Conservation (phyloP, 139 green algal species). For the Micractinium sp. region DNA sequence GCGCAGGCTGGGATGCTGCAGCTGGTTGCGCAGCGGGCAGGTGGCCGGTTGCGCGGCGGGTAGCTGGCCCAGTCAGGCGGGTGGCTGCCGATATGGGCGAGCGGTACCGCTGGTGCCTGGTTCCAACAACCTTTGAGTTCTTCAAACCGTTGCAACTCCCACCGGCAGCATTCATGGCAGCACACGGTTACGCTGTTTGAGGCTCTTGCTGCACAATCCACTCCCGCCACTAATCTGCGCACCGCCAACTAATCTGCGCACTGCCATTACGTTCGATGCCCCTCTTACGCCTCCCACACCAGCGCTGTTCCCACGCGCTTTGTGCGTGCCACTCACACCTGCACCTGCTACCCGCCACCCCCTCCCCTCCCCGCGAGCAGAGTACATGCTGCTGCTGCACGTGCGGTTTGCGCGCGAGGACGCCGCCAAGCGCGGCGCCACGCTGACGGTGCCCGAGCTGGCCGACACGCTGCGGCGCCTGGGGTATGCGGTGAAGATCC, state of each 20-base stretch:
- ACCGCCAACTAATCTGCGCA: too few relatives aligned
- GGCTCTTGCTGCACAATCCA: too few relatives aligned
- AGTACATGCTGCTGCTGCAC: conserved; percentile 53
- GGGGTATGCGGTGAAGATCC: conserved; percentile 53
- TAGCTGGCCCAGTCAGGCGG: not conserved
- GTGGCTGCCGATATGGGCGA: too few relatives aligned
- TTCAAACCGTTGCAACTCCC: too few relatives aligned
- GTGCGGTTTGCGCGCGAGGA: conserved; percentile 40
- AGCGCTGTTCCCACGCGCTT: not conserved
- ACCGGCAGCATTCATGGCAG: too few relatives aligned
- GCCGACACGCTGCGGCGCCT: conserved; percentile 49
- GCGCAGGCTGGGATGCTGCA: not conserved
- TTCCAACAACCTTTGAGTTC: too few relatives aligned
- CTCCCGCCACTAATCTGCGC: too few relatives aligned
- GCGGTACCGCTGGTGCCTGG: too few relatives aligned
- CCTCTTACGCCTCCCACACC: too few relatives aligned
- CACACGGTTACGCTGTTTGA: too few relatives aligned
- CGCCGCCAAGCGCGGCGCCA: not conserved
- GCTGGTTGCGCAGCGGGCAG: not conserved
- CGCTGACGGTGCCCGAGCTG: conserved; percentile 34
- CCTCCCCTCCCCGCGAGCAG: not conserved
- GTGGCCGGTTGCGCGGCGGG: not conserved
- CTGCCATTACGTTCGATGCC: too few relatives aligned
- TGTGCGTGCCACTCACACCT: not conserved
- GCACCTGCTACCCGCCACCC: not conserved